Evolutionary conservation across 352 stramenopile species (phyloP).

Genomic region (Phytophthora vignae): DNA sequence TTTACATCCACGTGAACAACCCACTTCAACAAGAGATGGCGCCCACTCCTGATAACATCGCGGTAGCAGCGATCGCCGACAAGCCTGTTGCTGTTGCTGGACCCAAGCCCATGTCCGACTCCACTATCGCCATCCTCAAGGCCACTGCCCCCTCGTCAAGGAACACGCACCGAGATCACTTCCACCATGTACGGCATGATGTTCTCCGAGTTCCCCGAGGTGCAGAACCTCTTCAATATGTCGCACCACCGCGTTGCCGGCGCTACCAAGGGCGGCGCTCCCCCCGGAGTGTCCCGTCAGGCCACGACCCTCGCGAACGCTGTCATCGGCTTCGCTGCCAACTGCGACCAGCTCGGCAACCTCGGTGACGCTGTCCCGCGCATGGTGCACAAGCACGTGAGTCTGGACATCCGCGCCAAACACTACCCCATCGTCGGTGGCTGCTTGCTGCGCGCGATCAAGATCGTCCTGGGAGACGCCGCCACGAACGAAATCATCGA

Average conservation of each 20-base stretch:
- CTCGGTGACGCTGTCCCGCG: slow-evolving; percentile 57
- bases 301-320: slow-evolving; percentile 59
- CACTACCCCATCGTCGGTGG: slow-evolving; percentile 75
- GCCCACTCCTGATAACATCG: slow-evolving; percentile 8
- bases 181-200: slow-evolving; percentile 76
- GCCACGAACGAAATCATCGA: slow-evolving; percentile 67
- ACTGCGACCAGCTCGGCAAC: slow-evolving; percentile 64
- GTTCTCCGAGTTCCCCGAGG: slow-evolving; percentile 68
- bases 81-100: background rate
- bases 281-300: slow-evolving; percentile 46
- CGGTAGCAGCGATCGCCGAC: slow-evolving; percentile 3
- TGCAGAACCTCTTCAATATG: slow-evolving; percentile 36
- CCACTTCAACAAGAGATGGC: slow-evolving; percentile 16
- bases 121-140: slow-evolving; percentile 69
- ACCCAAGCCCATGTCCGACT: slow-evolving; percentile 42
- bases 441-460: slow-evolving; percentile 66
- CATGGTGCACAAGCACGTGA: slow-evolving; percentile 74
- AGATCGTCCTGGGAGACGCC: slow-evolving; percentile 55
- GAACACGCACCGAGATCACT: slow-evolving; percentile 67
- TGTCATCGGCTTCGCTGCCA: slow-evolving; percentile 67
- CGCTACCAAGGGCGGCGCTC: slow-evolving; percentile 36
- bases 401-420: slow-evolving; percentile 66
- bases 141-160: slow-evolving; percentile 69
- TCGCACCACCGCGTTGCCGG: slow-evolving; percentile 62
- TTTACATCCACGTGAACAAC: background rate